These are phyloP conservation scores for Gossypium rotundifolium DNA, from an alignment of 345 rosid species.

Conservation along the genomic window DNA sequence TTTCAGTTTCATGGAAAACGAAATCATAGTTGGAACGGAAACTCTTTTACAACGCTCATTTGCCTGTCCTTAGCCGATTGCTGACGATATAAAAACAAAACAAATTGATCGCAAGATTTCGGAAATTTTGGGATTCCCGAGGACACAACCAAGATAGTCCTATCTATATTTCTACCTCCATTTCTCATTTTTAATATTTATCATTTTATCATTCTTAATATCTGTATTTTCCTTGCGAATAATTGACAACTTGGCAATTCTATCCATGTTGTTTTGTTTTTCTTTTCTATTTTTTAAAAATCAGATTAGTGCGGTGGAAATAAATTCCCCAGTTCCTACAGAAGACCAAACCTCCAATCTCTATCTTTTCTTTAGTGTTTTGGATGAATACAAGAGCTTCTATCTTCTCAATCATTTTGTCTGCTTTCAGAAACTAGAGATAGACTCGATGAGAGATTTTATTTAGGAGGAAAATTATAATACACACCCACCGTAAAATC, in stretches of 20 bases:
- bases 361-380: not conserved
- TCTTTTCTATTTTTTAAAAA: too few species aligned
- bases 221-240: not conserved
- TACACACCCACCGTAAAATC: too few species aligned
- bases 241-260: constrained; percentile 10
- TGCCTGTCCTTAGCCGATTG: not conserved
- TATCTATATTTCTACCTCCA: not conserved
- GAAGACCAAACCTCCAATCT: not conserved
- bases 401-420: not conserved
- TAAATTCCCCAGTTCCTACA: not conserved
- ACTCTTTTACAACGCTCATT: not conserved
- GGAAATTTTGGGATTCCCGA: constrained; percentile 19
- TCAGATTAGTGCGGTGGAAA: not conserved
- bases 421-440: not conserved
- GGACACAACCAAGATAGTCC: constrained; percentile 12
- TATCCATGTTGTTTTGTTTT: not conserved
- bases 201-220: too few species aligned
- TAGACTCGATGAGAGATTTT: not conserved
- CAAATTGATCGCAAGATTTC: not conserved
- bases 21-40: too few species aligned
- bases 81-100: not conserved
- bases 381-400: not conserved
- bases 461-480: too few species aligned
- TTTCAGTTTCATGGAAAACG: too few species aligned
- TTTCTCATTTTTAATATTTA: not conserved